Base-by-base conservation (phyloP, 2,329 filamentous ascomycete genomes). In the Leptographium radiaticola region DNA sequence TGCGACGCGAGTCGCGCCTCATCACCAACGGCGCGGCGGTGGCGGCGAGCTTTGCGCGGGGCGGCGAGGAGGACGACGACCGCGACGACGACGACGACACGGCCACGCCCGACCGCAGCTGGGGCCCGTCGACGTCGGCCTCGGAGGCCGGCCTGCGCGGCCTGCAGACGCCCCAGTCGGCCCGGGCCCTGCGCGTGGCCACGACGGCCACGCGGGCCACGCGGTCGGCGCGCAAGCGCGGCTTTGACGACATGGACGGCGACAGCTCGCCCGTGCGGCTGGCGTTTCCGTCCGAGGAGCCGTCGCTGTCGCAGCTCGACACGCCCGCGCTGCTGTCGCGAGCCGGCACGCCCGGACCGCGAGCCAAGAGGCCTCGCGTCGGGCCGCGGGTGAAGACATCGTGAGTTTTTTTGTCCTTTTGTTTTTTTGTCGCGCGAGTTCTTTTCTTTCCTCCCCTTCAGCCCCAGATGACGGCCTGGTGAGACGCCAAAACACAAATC, bases 331-430 rank as follows among this genome's bases (percentile, higher is more conserved):
- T 76, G 46, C 63, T 67, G 59, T 84, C 81, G 36, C 77, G 81
- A 59, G 79, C 79, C 54, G 77, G 72, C 53, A 85, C 82, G 36
- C 82, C 81, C 8, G 70, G 75, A 45, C 70, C 75, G 53, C 77
- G 76, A 43, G 67, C 71, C 56, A 83, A 83, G 72, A 83, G 77
- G 67, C 70, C 74, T 50, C 77, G 80, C 64, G 76, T 75, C 52
- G 81, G 80, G 42, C 73, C 80, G 56, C 80, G 83, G 60, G 75
- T 84, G 63, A 86, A 86, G 69, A 78, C 75, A 66, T 86, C 83
- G 83, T 84, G 71, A 77, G 81, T 82, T 25, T 60, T 61, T 57
- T 56, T 54, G 56, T 54, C 57, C 54, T 54, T 53, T 49, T 53
- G 51, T n/a, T n/a, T n/a, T n/a, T n/a, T n/a, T n/a, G n/a, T n/a